A percentile compares a stretch with the other conserved stretches of the same genome.
phyloP scores from a whole-genome alignment of 768 basidiomycete species.

The Tricholoma hemisulphureum region DNA sequence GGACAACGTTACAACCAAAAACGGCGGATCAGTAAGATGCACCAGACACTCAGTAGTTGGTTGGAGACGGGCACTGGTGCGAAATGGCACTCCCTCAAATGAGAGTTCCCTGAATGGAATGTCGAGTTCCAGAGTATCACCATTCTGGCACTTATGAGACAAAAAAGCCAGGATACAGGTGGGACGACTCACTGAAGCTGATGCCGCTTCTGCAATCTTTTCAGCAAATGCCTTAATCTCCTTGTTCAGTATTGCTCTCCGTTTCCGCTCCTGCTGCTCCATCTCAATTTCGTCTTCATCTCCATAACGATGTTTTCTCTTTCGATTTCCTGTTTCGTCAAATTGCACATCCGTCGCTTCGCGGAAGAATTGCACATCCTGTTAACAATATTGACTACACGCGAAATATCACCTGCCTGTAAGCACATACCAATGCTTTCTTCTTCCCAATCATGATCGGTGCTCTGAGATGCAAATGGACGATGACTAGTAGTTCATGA shows the following conservation, averaged over 20 bases:
- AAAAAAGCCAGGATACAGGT: background rate
- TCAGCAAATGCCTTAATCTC: slow-evolving; percentile 94
- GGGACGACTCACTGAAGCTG: slow-evolving; percentile 57
- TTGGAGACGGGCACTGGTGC: slow-evolving; percentile 90
- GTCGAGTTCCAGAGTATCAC: slow-evolving; percentile 88
- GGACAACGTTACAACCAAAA: slow-evolving; percentile 89
- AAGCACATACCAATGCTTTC: slow-evolving; percentile 78
- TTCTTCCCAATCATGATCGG: slow-evolving; percentile 99
- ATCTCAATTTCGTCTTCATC: slow-evolving; percentile 99
- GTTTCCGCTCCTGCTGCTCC: slow-evolving; percentile 94
- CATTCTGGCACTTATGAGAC: slow-evolving; percentile 38
- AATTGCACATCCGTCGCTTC: slow-evolving; percentile 98
- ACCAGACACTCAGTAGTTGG: slow-evolving; percentile 97
- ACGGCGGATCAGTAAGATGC: slow-evolving; percentile 91
- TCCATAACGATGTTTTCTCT: slow-evolving; percentile 93
- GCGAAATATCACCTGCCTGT: slow-evolving; percentile 1
- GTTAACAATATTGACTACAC: slow-evolving; percentile 3
- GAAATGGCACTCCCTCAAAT: slow-evolving; percentile 95
- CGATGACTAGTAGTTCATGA: slow-evolving; percentile 89
- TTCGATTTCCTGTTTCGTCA: slow-evolving; percentile 98
- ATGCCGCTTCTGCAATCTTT: slow-evolving; percentile 83
- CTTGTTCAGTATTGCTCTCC: slow-evolving; percentile 85
- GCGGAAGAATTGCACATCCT: slow-evolving; percentile 98
- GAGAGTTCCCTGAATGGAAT: slow-evolving; percentile 96
- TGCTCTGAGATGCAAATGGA: slow-evolving; percentile 89